Evolutionary conservation across 495 filamentous ascomycete species (phyloP).

Genomic region (Clavariopsis aquatica): DNA sequence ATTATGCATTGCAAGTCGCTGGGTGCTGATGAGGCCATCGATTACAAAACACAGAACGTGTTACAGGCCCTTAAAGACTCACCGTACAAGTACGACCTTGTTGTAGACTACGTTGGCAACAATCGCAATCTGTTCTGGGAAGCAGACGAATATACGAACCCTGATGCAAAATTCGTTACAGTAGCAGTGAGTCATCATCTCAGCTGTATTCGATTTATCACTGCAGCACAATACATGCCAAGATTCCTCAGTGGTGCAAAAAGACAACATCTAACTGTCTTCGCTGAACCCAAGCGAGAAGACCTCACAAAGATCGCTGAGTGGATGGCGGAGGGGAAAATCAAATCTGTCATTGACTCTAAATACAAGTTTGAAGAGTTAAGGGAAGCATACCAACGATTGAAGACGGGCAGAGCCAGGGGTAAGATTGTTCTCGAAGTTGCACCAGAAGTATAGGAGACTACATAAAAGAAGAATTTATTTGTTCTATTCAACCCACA

Average conservation of each 20-base stretch:
- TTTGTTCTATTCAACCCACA: neutral
- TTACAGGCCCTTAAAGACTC: constrained; percentile 50
- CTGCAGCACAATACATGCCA: constrained; percentile 23
- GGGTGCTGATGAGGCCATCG: constrained; percentile 68
- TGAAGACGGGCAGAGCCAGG: constrained; percentile 39
- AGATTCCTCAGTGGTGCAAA: constrained; percentile 38
- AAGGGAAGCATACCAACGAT: constrained; percentile 31
- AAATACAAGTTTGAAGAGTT: constrained; percentile 34
- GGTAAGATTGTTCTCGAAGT: constrained; percentile 40
- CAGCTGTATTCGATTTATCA: constrained; percentile 8
- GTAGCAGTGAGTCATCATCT: constrained; percentile 32
- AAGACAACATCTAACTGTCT: constrained; percentile 28
- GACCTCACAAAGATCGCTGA: constrained; percentile 25
- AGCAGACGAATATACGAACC: constrained; percentile 30
- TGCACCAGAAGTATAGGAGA: neutral
- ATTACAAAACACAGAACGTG: constrained; percentile 61
- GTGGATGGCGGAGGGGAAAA: constrained; percentile 41
- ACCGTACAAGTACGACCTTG: constrained; percentile 55
- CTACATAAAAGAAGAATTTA: neutral
- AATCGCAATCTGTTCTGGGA: constrained; percentile 45
- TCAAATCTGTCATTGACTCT: constrained; percentile 38
- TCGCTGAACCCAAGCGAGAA: constrained; percentile 27
- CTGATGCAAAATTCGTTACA: constrained; percentile 23
- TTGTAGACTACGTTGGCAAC: constrained; percentile 64
- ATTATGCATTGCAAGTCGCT: constrained; percentile 50